Evolutionary conservation across 768 basidiomycete genomes (phyloP).

Genomic region (Chalciporus piperatus): DNA sequence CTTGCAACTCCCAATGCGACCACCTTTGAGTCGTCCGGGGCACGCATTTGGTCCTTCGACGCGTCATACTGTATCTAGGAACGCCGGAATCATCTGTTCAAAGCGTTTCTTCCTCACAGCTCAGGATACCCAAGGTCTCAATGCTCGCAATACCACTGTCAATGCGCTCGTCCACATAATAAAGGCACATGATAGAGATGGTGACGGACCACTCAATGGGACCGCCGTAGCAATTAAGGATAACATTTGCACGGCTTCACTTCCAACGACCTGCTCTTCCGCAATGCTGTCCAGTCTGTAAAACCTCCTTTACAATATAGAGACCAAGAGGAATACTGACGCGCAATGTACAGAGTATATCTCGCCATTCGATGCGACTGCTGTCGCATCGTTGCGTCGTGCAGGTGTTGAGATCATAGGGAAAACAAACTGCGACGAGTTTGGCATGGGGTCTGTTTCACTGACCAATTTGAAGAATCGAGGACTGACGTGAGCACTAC

Average conservation of each 20-base stretch:
- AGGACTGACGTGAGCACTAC: not conserved
- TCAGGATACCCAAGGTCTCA: constrained; percentile 16
- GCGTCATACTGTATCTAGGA: not conserved
- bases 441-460: constrained; percentile 87
- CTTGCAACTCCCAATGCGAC: not conserved
- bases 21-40: not conserved
- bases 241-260: constrained; percentile 68
- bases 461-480: not conserved
- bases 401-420: constrained; percentile 73
- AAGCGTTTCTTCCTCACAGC: constrained; percentile 9
- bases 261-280: constrained; percentile 79
- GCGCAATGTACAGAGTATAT: constrained; percentile 51
- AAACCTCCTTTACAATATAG: not conserved
- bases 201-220: constrained; percentile 34
- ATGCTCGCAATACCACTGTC: constrained; percentile 40
- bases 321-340: not conserved
- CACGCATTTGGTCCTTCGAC: not conserved
- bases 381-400: constrained; percentile 57
- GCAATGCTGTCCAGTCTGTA: constrained; percentile 61
- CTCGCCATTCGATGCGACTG: constrained; percentile 86
- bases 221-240: constrained; percentile 76
- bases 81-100: not conserved
- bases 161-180: constrained; percentile 54
- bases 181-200: not conserved
- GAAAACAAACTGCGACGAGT: constrained; percentile 96